Conservation (phyloP, 1,139 yeast species). For the Lizanozyma gosingica region DNA sequence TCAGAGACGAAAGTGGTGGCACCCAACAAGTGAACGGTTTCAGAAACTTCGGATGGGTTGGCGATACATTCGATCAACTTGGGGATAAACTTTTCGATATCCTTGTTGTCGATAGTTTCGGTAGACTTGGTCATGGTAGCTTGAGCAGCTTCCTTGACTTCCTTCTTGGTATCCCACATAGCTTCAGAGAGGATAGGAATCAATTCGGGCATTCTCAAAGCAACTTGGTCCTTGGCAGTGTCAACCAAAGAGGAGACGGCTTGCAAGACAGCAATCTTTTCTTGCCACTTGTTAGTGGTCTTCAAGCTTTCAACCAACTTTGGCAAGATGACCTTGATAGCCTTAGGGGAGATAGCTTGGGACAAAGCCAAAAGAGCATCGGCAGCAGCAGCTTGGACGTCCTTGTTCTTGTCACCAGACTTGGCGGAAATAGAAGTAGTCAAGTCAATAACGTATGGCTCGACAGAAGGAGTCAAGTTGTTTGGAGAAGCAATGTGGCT, state of each 20-base stretch:
- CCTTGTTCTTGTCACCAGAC: constrained; percentile 86
- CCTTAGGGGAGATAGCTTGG: constrained; percentile 79
- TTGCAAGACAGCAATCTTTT: constrained; percentile 85
- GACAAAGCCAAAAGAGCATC: constrained; percentile 72
- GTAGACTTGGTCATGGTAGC: constrained; percentile 94
- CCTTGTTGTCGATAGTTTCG: constrained; percentile 98
- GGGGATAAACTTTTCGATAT: constrained; percentile 98
- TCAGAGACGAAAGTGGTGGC: constrained; percentile 99
- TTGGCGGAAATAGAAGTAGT: constrained; percentile 61
- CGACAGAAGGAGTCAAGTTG: constrained; percentile 83
- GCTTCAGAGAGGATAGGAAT: constrained; percentile 97
- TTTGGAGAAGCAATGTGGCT: constrained; percentile 74
- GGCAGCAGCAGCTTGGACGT: constrained; percentile 51
- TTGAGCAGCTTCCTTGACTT: constrained; percentile 94
- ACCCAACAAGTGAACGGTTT: constrained; percentile 97
- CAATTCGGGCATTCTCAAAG: constrained; percentile 98
- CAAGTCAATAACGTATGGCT: constrained; percentile 83
- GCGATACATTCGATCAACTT: constrained; percentile 95
- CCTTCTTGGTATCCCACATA: constrained; percentile 99
- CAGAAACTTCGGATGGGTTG: constrained; percentile 94
- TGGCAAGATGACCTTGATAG: constrained; percentile 87
- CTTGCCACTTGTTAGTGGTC: constrained; percentile 91
- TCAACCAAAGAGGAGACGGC: constrained; percentile 85
- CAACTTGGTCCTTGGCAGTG: constrained; percentile 91
- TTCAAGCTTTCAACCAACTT: constrained; percentile 61